Evolutionary conservation across 1,284 basidiomycete genomes (phyloP).

Genomic region (Microbotryum violaceum): DNA sequence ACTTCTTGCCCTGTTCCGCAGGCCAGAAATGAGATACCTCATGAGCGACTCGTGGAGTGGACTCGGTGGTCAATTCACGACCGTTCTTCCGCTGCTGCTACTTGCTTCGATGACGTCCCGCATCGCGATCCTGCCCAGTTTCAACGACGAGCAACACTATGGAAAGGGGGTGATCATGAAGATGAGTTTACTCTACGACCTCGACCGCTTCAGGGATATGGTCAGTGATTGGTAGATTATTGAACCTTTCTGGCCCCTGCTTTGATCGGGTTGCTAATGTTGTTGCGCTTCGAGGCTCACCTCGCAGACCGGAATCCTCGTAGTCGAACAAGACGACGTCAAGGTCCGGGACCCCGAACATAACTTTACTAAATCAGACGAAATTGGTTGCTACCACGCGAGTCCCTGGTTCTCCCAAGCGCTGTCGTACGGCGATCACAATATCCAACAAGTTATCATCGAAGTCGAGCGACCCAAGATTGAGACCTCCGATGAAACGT

Average conservation of each 20-base stretch:
- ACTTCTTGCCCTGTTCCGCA: too few relatives aligned
- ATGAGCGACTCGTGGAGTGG: slow-evolving; percentile 11
- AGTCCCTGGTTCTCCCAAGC: slow-evolving; percentile 17
- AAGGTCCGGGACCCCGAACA: slow-evolving; percentile 19
- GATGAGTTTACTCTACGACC: slow-evolving; percentile 21
- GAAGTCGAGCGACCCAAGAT: too few relatives aligned
- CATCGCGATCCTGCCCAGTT: slow-evolving; percentile 22
- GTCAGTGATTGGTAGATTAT: too few relatives aligned
- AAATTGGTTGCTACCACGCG: slow-evolving; percentile 23
- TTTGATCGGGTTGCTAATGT: too few relatives aligned
- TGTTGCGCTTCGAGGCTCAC: too few relatives aligned
- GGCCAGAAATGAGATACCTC: slow-evolving; percentile 20
- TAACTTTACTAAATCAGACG: slow-evolving; percentile 7
- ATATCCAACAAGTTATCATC: slow-evolving; percentile 14
- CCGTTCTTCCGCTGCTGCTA: slow-evolving; percentile 17
- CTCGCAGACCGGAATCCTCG: slow-evolving; percentile 13
- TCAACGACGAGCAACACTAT: slow-evolving; percentile 24
- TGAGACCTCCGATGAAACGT: too few relatives aligned
- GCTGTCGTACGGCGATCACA: slow-evolving; percentile 22
- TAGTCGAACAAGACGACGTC: slow-evolving; percentile 25
- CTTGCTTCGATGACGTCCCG: slow-evolving; percentile 19
- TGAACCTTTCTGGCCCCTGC: too few relatives aligned
- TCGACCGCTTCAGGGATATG: slow-evolving; percentile 13
- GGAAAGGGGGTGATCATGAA: slow-evolving; percentile 16
- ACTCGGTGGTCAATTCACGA: slow-evolving; percentile 16